Percentiles rank a stretch among this genome's conserved stretches.
phyloP scores from a whole-genome alignment of 371 early-diverging fungal genomes.

The Mortierella sp. region DNA sequence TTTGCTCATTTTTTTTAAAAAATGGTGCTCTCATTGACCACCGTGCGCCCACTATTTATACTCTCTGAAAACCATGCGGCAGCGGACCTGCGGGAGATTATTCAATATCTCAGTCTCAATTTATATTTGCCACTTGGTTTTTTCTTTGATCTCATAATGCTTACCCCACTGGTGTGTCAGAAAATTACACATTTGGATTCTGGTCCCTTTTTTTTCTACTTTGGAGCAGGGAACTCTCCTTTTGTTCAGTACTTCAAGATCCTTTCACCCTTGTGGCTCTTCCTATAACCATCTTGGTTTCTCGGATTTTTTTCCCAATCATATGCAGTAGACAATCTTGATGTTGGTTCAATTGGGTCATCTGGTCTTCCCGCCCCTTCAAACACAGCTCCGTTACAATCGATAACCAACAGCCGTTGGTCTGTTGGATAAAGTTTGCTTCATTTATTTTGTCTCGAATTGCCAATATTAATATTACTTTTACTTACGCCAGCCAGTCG shows the following conservation, averaged over 20 bases:
- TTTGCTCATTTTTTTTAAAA: not conserved
- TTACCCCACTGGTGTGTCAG: too few species aligned
- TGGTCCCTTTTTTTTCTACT: too few species aligned
- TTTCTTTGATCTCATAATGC: too few species aligned
- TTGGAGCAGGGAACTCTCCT: too few species aligned
- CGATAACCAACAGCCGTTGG: not conserved
- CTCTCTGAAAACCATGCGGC: not conserved
- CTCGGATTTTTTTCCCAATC: not conserved
- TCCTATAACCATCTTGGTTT: not conserved
- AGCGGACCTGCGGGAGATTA: not conserved
- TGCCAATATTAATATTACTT: not conserved
- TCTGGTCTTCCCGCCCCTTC: slow-evolving; percentile 6
- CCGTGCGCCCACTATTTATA: slow-evolving; percentile 5
- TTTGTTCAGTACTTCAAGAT: not conserved
- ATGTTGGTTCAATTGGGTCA: not conserved
- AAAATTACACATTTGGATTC: too few species aligned
- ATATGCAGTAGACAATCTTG: not conserved
- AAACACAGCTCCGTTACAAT: slow-evolving; percentile 10
- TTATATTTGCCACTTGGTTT: too few species aligned
- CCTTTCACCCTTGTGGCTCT: not conserved
- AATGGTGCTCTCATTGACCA: not conserved
- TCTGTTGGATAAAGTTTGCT: not conserved
- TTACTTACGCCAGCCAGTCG: not conserved
- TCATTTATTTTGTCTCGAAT: not conserved
- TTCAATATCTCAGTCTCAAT: not conserved